Evolutionary conservation across 768 basidiomycete genomes (phyloP).

Genomic region (Tubosaeta brunneosetosa): DNA sequence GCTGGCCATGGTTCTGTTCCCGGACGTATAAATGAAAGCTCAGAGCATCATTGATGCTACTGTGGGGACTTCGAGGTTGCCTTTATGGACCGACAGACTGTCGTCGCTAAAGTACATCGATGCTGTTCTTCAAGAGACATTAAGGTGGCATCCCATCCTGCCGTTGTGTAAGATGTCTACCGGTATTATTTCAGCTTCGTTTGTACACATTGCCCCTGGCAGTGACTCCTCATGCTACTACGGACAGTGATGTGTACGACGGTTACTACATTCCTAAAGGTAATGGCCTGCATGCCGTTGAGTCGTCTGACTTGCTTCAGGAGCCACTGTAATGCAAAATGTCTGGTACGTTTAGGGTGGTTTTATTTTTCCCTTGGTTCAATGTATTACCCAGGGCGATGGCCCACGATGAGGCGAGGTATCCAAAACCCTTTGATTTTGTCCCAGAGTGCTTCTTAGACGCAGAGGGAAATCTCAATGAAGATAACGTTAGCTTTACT

Average conservation of each 20-base stretch:
- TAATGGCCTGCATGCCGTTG: not conserved
- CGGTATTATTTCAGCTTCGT: not conserved
- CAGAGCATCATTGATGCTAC: constrained; percentile 28
- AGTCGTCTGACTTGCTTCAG: constrained; percentile 9
- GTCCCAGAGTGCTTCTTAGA: constrained; percentile 30
- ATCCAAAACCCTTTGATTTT: constrained; percentile 25
- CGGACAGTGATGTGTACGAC: constrained; percentile 20
- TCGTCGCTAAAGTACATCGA: constrained; percentile 20
- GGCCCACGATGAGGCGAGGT: not conserved
- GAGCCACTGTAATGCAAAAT: constrained; percentile 24
- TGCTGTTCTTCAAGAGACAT: constrained; percentile 26
- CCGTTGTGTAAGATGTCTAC: constrained; percentile 19
- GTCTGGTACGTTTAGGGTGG: constrained; percentile 19
- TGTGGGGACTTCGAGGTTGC: constrained; percentile 23
- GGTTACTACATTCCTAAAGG: constrained; percentile 13
- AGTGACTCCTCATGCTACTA: constrained; percentile 18
- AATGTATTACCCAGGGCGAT: not conserved
- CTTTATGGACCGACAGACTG: constrained; percentile 23
- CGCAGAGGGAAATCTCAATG: constrained; percentile 5
- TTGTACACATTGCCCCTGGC: not conserved
- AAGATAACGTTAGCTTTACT: not conserved
- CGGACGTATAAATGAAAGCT: constrained; percentile 25
- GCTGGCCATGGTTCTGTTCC: constrained; percentile 34
- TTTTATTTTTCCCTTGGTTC: not conserved
- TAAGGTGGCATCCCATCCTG: constrained; percentile 22